Evolutionary conservation across 805 yeast genomes (phyloP).

Genomic region (Saccharomyces paradoxus): DNA sequence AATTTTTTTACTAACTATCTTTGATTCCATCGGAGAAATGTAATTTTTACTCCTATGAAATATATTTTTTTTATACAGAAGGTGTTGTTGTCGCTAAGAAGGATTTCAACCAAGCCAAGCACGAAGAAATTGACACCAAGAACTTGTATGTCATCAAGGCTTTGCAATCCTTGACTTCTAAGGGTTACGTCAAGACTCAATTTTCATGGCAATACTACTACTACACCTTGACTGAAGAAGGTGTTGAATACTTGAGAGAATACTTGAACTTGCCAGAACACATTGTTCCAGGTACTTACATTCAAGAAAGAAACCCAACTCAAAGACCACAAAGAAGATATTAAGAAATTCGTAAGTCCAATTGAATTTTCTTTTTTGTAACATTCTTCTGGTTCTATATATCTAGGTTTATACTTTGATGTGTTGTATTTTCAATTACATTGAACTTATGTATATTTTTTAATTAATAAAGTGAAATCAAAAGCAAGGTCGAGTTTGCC

Average conservation of each 20-base stretch:
- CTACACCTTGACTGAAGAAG: conserved; percentile 99
- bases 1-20: conserved; percentile 19
- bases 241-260: conserved; percentile 96
- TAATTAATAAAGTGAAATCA: not conserved
- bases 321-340: conserved; percentile 52
- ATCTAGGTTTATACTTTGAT: conserved; percentile 10
- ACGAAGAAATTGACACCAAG: conserved; percentile 96
- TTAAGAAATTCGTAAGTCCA: conserved; percentile 15
- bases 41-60: not conserved
- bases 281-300: conserved; percentile 96
- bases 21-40: not conserved
- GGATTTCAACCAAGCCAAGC: conserved; percentile 95
- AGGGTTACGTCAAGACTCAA: conserved; percentile 98
- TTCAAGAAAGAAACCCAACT: conserved; percentile 84
- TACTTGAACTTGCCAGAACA: conserved; percentile 98
- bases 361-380: conserved; percentile 3
- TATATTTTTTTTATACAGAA: conserved; percentile 43
- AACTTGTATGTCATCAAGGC: conserved; percentile 98
- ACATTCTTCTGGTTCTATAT: conserved; percentile 15
- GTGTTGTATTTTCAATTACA: not conserved
- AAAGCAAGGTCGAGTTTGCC: not conserved
- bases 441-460: not conserved
- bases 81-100: conserved; percentile 99
- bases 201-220: conserved; percentile 99
- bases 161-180: conserved; percentile 96